Evolutionary conservation across 176 grass and related monocot genomes (phyloP), one percentile per base, ranked within the genome.

Genomic region (Alopecurus myosuroides): DNA sequence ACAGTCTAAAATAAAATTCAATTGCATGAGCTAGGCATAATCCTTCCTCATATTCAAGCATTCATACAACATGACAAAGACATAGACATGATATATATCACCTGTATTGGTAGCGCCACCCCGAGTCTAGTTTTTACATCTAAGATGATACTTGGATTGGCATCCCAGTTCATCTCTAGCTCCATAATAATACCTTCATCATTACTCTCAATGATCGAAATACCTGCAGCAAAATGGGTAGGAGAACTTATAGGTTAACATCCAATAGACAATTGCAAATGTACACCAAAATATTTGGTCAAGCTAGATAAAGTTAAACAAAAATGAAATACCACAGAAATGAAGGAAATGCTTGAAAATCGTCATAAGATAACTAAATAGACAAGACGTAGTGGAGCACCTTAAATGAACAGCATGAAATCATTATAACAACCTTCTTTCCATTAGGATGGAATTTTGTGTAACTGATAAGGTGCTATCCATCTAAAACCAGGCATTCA

Each of bases 111-210:
- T 88, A 98, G 88, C 78, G 86, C 84, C n/a, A 95, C 88, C 9
- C 97, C 97, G 69, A 98, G 77, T 85, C 77, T 87, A 89, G 97
- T 98, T 89, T 89, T 94, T 90, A 98, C 58, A 89, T 92, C 97
- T 84, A 98, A 90, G 74, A 95, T 68, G 71, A 98, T 95, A 79
- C 66, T 98, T 92, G 93, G 86, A 92, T 98, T 95, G 74, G 91
- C 97, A 89, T 98, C 97, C 97, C 91, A 98, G 53, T 95, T 95
- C 91, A 98, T 86, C 78, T 95, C 97, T 69, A 98, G 34, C 85
- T 98, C 93, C 93, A 98, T 95, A 40, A 91, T 77, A 28, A 98
- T 94, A 58, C 97, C 97, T 60, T 91, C 92, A 70, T 83, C 86
- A 79, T 87, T 82, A 82, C 81, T 94, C 80, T 98, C 93, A 74